These are phyloP conservation scores for Trametes elegans DNA, from an alignment of 768 basidiomycete species.

Conservation along the genomic window DNA sequence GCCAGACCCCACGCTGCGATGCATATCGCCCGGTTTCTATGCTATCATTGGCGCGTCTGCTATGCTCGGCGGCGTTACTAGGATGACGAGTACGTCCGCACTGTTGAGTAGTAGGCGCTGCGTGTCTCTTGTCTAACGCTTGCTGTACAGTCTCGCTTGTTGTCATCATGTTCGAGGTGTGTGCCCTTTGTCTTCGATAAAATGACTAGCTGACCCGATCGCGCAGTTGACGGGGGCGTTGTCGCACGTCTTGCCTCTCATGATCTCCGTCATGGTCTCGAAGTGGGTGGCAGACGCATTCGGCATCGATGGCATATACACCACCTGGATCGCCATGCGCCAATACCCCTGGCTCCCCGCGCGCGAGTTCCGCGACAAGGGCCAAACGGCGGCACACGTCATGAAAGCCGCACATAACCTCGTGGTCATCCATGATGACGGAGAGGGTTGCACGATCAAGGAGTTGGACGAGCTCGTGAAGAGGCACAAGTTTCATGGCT, in stretches of 20 bases:
- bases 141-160: slow-evolving; percentile 59
- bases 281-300: slow-evolving; percentile 78
- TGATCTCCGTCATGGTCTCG: slow-evolving; percentile 74
- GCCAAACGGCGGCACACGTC: slow-evolving; percentile 56
- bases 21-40: slow-evolving; percentile 75
- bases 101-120: neutral
- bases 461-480: slow-evolving; percentile 50
- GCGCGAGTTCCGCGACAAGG: slow-evolving; percentile 61
- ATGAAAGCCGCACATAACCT: slow-evolving; percentile 56
- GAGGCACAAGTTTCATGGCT: slow-evolving; percentile 53
- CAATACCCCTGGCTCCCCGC: slow-evolving; percentile 71
- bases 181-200: neutral
- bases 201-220: neutral
- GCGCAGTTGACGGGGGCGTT: slow-evolving; percentile 70
- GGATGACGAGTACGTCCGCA: slow-evolving; percentile 62
- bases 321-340: slow-evolving; percentile 70
- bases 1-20: slow-evolving; percentile 64
- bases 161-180: slow-evolving; percentile 72
- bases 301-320: slow-evolving; percentile 66
- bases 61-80: slow-evolving; percentile 73
- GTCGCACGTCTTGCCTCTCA: slow-evolving; percentile 79
- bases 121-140: neutral
- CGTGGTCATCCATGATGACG: slow-evolving; percentile 48
- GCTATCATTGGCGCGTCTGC: slow-evolving; percentile 75
- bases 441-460: slow-evolving; percentile 36